Conservation (phyloP, 2,329 filamentous ascomycete species). For the Biscogniauxia mediterranea region DNA sequence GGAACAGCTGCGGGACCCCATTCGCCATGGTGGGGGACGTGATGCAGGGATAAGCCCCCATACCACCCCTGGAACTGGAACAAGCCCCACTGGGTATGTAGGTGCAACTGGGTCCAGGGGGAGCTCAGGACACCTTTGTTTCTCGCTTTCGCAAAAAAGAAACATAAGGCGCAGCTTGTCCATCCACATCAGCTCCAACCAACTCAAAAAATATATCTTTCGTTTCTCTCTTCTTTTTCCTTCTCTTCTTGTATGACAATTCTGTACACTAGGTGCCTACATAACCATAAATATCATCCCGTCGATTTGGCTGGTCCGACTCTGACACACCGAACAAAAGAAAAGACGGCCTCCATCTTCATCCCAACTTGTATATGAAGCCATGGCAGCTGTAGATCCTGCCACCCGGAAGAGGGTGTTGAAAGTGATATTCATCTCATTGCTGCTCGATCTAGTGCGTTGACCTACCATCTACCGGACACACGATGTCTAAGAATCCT, state of each 20-base stretch:
- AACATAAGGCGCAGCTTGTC: too few relatives aligned
- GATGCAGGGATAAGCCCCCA: neutral
- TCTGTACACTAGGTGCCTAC: neutral
- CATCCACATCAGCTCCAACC: neutral
- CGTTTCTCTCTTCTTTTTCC: neutral
- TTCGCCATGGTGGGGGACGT: neutral
- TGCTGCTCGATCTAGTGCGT: conserved; percentile 83
- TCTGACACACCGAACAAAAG: conserved; percentile 7
- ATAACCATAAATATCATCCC: neutral
- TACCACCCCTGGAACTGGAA: too few relatives aligned
- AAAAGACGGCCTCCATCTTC: neutral
- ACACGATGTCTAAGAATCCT: neutral
- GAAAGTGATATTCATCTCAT: conserved; percentile 81
- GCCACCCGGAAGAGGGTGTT: conserved; percentile 74
- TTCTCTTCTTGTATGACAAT: neutral
- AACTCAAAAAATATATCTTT: too few relatives aligned
- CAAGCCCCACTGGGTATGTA: too few relatives aligned
- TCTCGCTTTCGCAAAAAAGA: too few relatives aligned
- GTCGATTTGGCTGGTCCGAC: conserved; percentile 15
- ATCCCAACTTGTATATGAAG: neutral
- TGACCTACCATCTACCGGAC: neutral
- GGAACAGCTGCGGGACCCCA: too few relatives aligned
- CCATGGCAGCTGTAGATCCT: conserved; percentile 35
- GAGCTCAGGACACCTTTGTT: too few relatives aligned
- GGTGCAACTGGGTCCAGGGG: too few relatives aligned